Evolutionary conservation across 2,329 filamentous ascomycete species (phyloP).

Genomic region (Verticillium alfalfae): DNA sequence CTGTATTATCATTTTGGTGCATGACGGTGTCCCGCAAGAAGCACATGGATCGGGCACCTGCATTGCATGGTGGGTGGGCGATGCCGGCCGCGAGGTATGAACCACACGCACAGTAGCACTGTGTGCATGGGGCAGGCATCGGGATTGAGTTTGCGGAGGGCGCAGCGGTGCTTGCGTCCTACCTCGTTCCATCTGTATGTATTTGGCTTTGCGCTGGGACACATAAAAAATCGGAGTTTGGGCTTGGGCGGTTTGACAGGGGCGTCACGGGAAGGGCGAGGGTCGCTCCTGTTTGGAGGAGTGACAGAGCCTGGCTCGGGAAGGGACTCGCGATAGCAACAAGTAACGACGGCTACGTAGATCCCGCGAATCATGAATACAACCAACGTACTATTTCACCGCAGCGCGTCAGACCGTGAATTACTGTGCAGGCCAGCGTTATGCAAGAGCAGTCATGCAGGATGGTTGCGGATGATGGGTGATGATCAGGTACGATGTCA

Average conservation of each 20-base stretch:
- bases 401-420: too few species aligned
- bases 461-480: too few species aligned
- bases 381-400: not conserved
- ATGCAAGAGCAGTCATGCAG: too few species aligned
- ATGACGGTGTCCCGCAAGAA: not conserved
- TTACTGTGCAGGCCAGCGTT: too few species aligned
- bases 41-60: not conserved
- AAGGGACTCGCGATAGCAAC: slow-evolving; percentile 11
- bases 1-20: not conserved
- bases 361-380: slow-evolving; percentile 13
- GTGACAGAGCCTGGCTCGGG: not conserved
- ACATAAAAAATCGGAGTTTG: slow-evolving; percentile 34
- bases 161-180: not conserved
- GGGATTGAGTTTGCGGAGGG: not conserved
- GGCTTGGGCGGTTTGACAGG: slow-evolving; percentile 13
- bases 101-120: slow-evolving; percentile 6
- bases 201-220: slow-evolving; percentile 9
- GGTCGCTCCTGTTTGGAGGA: not conserved
- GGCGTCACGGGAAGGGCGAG: not conserved
- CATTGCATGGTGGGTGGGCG: not conserved
- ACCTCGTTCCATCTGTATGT: not conserved
- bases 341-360: slow-evolving; percentile 4
- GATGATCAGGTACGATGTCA: too few species aligned
- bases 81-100: not conserved
- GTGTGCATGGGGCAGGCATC: not conserved